A percentile compares a stretch with the other conserved stretches of the same genome.
These are phyloP conservation scores for Sarocladium oryzae DNA, from an alignment of 2,329 filamentous ascomycete species.

Conservation along the genomic window DNA sequence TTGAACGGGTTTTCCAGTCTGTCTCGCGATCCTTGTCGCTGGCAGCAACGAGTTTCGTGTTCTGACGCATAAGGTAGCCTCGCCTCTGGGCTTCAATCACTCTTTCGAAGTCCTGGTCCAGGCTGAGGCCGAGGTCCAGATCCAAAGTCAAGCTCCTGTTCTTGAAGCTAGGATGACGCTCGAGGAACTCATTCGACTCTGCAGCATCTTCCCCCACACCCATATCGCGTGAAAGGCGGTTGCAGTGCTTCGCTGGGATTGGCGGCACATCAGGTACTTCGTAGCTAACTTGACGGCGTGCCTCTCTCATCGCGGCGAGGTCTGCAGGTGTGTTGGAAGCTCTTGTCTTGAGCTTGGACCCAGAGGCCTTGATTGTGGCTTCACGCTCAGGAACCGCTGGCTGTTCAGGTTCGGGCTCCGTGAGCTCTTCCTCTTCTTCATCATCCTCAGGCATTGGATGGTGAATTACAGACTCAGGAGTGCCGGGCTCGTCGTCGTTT, in stretches of 20 bases:
- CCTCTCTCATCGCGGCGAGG: constrained; percentile 75
- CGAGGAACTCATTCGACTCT: constrained; percentile 35
- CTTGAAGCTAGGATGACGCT: constrained; percentile 67
- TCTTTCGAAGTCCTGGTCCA: constrained; percentile 89
- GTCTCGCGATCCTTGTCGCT: constrained; percentile 65
- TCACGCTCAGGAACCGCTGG: constrained; percentile 67
- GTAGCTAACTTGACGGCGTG: constrained; percentile 76
- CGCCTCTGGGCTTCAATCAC: constrained; percentile 98
- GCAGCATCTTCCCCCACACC: constrained; percentile 18
- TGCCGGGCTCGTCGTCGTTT: constrained; percentile 56
- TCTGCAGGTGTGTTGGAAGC: constrained; percentile 85
- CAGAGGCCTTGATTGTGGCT: constrained; percentile 83
- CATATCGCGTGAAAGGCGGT: constrained; percentile 44
- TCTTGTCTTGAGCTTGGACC: constrained; percentile 81
- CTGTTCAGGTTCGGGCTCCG: background rate
- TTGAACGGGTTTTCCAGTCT: constrained; percentile 49
- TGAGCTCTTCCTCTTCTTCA: constrained; percentile 31
- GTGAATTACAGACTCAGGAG: constrained; percentile 85
- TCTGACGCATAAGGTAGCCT: constrained; percentile 97
- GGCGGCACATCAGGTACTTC: constrained; percentile 56
- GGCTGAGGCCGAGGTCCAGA: constrained; percentile 75
- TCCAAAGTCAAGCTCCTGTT: constrained; percentile 77
- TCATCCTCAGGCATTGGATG: constrained; percentile 51
- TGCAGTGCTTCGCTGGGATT: constrained; percentile 55
- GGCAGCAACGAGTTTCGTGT: constrained; percentile 94